These are phyloP conservation scores for Citrus inodora DNA, from an alignment of 345 rosid species.

Conservation along the genomic window DNA sequence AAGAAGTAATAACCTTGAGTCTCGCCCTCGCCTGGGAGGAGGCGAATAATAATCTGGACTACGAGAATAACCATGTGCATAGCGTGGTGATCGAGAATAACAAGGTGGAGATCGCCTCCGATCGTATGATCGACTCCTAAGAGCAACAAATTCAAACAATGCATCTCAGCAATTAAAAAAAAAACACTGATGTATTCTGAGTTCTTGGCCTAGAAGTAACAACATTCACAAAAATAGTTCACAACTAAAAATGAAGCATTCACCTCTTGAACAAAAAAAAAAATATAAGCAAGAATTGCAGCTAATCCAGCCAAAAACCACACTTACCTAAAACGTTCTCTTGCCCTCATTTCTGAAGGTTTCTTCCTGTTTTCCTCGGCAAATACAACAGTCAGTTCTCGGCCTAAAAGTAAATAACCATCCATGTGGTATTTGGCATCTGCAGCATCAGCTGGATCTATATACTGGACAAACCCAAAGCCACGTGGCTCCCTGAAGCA, in stretches of 20 bases:
- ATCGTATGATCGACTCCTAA: conserved; percentile 43
- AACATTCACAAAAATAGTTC: neutral
- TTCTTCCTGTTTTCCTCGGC: conserved; percentile 92
- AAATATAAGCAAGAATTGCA: neutral
- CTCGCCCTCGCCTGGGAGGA: conserved; percentile 27
- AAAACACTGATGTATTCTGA: neutral
- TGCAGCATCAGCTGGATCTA: conserved; percentile 84
- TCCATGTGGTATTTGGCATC: conserved; percentile 87
- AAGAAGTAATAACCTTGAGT: conserved; percentile 37
- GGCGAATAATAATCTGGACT: conserved; percentile 48
- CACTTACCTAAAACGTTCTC: conserved; percentile 53
- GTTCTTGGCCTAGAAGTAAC: too few species aligned
- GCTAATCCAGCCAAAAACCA: neutral
- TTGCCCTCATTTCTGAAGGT: conserved; percentile 87
- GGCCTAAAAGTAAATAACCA: conserved; percentile 75
- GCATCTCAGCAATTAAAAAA: neutral
- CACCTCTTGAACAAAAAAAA: neutral
- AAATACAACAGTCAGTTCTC: conserved; percentile 74
- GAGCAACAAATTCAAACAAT: neutral
- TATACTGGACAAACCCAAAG: conserved; percentile 85
- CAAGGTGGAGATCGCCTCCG: conserved; percentile 44
- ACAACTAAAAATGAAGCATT: neutral
- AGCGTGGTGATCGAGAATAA: conserved; percentile 54
- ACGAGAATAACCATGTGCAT: conserved; percentile 39
- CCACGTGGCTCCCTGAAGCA: conserved; percentile 81